Base-by-base conservation (phyloP, 805 yeast species). In the Starmerella ratchasimensis region DNA sequence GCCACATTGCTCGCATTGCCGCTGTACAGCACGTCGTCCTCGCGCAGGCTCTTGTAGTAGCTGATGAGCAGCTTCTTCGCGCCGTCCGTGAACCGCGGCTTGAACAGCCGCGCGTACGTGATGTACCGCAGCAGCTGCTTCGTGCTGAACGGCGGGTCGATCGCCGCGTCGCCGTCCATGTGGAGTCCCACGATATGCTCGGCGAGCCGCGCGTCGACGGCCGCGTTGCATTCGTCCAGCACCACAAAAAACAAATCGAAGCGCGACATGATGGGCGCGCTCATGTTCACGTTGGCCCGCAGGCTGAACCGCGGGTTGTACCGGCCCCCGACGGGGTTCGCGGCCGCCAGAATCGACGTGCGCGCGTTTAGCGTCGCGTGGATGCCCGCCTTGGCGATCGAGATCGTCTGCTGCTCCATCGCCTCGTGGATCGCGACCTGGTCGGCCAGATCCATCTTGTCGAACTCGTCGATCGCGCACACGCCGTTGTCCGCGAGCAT, bases 351-450 rank as follows among this genome's bases (percentile, higher is more conserved):
- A 50, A 90, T 90, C 0, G 96, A 83, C 0, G 98, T 83, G 54
- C 98, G 71, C 1, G 98, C 98, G 58, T 90, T 90, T 52, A 90
- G 65, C 1, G 98, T 90, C 2, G 98, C 97, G 55, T 90, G 96
- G 46, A 90, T 90, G 54, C 98, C 98, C 1, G 98, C 98, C 58
- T 90, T 90, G 9, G 98, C 96, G 53, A 90, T 90, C 13, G 96
- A 86, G 48, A 90, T 90, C 0, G 98, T 90, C 60, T 90, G 98
- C 62, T 90, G 98, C 68, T 90, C 98, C 98, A 90, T 90, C 18
- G 97, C 98, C 64, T 90, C 98, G 63, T 90, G 98, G 63, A 90
- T 88, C 3, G 97, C 97, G 38, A 90, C 97, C 62, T 90, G 97
- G 61, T 90, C 97, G 1, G 76, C 61, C 30, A 86, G 60, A 59